Base-by-base conservation (phyloP, 768 basidiomycete species). In the Amanita jacksonii region DNA sequence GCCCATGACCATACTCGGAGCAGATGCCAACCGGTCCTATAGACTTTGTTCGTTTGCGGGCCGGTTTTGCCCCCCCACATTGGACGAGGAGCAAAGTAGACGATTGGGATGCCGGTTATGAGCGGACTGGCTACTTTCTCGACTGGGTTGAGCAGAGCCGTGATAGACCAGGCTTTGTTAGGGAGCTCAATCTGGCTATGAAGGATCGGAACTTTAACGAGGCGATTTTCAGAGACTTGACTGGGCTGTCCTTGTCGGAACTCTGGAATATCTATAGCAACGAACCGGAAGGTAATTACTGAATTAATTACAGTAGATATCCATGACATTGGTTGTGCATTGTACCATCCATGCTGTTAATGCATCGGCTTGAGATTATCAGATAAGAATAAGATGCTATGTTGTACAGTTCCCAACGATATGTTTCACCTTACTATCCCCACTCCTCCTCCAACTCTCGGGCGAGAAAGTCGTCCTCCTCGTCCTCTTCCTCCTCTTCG, bases 381-480 rank as follows among this genome's bases (percentile, higher is more conserved):
- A 28, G 7, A 28, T 6, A 28, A 6, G 7, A 12, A 28, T 28
- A 6, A 28, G 27, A 28, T 28, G 27, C 27, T 6, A 12, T 28
- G 27, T 28, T 28, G 27, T 28, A 28, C 12, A 28, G 12, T 28
- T 28, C 6, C 12, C 27, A 5, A 10, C 34, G n/a, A n/a, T n/a
- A n/a, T n/a, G n/a, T n/a, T n/a, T 41, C 25, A 19, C 10, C 13
- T 12, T 39, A 52, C 61, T 79, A 87, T 75, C 83, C 80, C 76
- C 72, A 76, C 48, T 86, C 84, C 57, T 81, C 81, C 56, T 77
- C 82, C 51, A 88, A 65, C 55, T 83, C 86, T 30, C 79, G 70
- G n/a, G 84, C 78, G n/a, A 87, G 65, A 57, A 86, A 86, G 57
- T 87, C 85, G 32, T 85, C 84, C 3, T 84, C 83, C 1, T 74